Evolutionary conservation across 1,284 basidiomycete genomes (phyloP).

Genomic region (Boletus semigastroideus): DNA sequence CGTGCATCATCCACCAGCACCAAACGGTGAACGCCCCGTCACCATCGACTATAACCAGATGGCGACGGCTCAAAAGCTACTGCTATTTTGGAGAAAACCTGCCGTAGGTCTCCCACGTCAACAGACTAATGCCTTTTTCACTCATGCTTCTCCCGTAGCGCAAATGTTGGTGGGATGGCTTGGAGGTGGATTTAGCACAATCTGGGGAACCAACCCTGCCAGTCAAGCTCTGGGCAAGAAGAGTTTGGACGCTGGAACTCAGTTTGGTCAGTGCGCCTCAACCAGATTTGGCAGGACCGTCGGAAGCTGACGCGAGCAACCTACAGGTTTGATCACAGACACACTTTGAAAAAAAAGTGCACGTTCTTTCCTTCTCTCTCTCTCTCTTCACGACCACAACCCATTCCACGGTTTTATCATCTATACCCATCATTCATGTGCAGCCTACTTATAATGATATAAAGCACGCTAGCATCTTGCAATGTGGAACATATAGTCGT

Average conservation of each 20-base stretch:
- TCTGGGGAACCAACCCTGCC: conserved; percentile 51
- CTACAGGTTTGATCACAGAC: conserved; percentile 21
- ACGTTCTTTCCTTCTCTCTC: conserved; percentile 4
- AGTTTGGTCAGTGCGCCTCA: conserved; percentile 70
- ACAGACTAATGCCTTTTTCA: neutral
- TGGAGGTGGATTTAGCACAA: conserved; percentile 81
- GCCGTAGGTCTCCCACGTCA: conserved; percentile 62
- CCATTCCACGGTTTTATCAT: conserved; percentile 22
- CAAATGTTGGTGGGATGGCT: conserved; percentile 99
- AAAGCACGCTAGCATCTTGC: conserved; percentile 29
- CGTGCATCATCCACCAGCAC: conserved; percentile 57
- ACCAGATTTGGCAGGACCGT: neutral
- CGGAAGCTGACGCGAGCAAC: conserved; percentile 1
- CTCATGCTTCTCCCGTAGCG: conserved; percentile 49
- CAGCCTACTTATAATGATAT: conserved; percentile 30
- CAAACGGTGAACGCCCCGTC: conserved; percentile 61
- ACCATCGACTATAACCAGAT: conserved; percentile 91
- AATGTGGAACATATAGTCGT: conserved; percentile 2
- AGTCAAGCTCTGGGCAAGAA: conserved; percentile 92
- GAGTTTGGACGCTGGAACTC: conserved; percentile 98
- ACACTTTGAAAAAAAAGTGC: neutral
- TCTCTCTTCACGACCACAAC: conserved; percentile 20
- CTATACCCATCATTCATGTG: conserved; percentile 30
- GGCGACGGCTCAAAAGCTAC: conserved; percentile 94
- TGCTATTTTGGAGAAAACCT: conserved; percentile 99